Evolutionary conservation across 176 grass and related monocot genomes (phyloP).

Genomic region (Echinochloa phyllopogon): DNA sequence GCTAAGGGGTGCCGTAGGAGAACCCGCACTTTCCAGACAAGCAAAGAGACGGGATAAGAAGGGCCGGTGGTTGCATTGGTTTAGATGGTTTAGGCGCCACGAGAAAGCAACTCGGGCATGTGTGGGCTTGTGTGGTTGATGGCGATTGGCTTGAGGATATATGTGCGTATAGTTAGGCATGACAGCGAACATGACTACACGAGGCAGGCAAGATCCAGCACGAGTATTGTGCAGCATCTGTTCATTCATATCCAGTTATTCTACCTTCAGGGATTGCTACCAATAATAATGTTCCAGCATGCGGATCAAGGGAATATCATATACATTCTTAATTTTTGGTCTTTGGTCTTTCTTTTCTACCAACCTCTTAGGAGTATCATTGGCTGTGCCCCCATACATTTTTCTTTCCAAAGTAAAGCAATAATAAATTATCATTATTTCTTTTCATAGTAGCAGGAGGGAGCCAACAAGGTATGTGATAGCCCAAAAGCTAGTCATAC

Average conservation of each 20-base stretch:
- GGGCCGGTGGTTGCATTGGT: not conserved
- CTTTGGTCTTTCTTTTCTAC: slow-evolving; percentile 8
- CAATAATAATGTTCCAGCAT: not conserved
- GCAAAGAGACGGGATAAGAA: not conserved
- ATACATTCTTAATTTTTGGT: not conserved
- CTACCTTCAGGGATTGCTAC: not conserved
- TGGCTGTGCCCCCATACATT: not conserved
- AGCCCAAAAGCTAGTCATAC: no score
- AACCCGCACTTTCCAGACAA: not conserved
- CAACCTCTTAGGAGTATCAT: not conserved
- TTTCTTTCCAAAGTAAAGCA: not conserved
- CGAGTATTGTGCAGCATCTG: not conserved
- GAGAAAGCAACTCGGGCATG: slow-evolving; percentile 16
- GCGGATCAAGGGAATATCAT: not conserved
- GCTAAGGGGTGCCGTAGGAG: not conserved
- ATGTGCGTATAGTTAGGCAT: not conserved
- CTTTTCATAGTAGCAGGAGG: no score
- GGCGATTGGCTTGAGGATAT: not conserved
- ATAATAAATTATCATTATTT: not conserved
- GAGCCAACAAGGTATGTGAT: not conserved
- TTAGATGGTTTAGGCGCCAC: not conserved
- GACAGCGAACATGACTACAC: slow-evolving; percentile 1
- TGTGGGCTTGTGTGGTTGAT: not conserved
- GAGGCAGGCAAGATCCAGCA: not conserved
- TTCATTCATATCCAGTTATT: not conserved